phyloP scores from a whole-genome alignment of 768 basidiomycete species.

The Leucogyrophana mollusca region DNA sequence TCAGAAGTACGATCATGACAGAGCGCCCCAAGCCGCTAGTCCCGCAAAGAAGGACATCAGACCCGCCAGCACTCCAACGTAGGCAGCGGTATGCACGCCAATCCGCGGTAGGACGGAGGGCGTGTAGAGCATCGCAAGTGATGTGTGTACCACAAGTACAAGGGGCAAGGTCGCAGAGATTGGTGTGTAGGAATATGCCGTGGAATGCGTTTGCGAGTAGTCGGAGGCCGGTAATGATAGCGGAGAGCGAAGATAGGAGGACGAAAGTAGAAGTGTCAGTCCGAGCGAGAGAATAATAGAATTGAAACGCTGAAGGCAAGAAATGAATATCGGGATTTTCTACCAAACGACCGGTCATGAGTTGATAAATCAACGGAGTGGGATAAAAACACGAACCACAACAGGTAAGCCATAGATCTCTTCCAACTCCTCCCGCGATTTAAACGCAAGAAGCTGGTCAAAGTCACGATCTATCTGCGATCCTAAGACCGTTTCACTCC shows the following conservation, averaged over 20 bases:
- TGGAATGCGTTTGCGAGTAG: constrained; percentile 8
- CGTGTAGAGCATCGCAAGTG: constrained; percentile 64
- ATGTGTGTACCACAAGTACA: constrained; percentile 47
- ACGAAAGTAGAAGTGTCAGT: constrained; percentile 49
- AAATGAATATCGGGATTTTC: constrained; percentile 79
- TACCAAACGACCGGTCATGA: constrained; percentile 27
- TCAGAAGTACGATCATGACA: constrained; percentile 35
- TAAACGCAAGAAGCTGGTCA: constrained; percentile 60
- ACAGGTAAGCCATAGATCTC: constrained; percentile 78
- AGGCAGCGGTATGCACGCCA: constrained; percentile 76
- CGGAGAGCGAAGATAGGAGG: constrained; percentile 59
- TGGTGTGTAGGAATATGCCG: constrained; percentile 29
- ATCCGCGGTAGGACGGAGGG: constrained; percentile 66
- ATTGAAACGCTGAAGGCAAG: constrained; percentile 75
- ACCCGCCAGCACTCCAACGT: constrained; percentile 62
- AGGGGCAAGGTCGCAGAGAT: constrained; percentile 42
- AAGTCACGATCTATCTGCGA: constrained; percentile 62
- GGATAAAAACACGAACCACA: constrained; percentile 51
- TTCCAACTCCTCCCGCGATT: constrained; percentile 73
- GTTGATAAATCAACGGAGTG: not conserved
- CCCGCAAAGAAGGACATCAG: constrained; percentile 73
- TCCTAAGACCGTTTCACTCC: constrained; percentile 18
- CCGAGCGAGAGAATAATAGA: constrained; percentile 70
- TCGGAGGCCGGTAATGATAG: constrained; percentile 32
- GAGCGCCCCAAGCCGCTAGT: constrained; percentile 68